Evolutionary conservation across 2,329 filamentous ascomycete genomes (phyloP), one percentile per base, ranked within the genome.

Genomic region (Trichoderma sp.): DNA sequence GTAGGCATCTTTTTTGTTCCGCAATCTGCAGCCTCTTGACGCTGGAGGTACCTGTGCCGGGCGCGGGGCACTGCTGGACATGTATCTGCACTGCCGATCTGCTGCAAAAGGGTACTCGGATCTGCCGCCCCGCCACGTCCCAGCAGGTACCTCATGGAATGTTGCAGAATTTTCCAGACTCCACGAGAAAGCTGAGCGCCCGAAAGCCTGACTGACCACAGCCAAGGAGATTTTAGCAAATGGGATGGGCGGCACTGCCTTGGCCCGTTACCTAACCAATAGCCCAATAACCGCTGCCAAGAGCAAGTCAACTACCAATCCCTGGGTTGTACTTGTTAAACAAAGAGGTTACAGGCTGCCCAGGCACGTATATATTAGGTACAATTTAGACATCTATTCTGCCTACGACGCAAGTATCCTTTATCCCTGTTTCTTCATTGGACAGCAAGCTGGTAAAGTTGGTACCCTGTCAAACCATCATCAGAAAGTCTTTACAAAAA

Each of bases 121-220:
- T 8, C n/a, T 59, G 45, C 12, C 63, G 75, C 78, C 78, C 79
- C 77, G 76, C 77, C 77, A 77, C 75, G 14, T 12, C 18, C 12
- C n/a, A 24, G 21, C 59, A 78, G 69, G 78, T 76, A 75, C 69
- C 72, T 18, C 67, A 66, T 80, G 74, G 79, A 81, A 81, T 69
- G 74, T 56, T 74, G 75, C 69, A 80, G 80, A 81, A 80, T 79
- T 79, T 80, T 80, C 79, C 75, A 79, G 78, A 80, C 64, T 38
- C 50, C 67, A 66, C 77, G 69, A 74, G 56, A 69, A 63, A 63
- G 60, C 29, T 63, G 60, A 33, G 56, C 56, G 35, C 38, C 68
- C 14, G 18, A 71, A 45, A 45, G 41, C 41, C 41, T 45, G 68
- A 35, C 56, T 62, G 24, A 71, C 50, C 50, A 56, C 50, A 56